A percentile compares a stretch with the other conserved stretches of the same genome.
Conservation (phyloP, 345 rosid species). For the Eucalyptus tenuipes region DNA sequence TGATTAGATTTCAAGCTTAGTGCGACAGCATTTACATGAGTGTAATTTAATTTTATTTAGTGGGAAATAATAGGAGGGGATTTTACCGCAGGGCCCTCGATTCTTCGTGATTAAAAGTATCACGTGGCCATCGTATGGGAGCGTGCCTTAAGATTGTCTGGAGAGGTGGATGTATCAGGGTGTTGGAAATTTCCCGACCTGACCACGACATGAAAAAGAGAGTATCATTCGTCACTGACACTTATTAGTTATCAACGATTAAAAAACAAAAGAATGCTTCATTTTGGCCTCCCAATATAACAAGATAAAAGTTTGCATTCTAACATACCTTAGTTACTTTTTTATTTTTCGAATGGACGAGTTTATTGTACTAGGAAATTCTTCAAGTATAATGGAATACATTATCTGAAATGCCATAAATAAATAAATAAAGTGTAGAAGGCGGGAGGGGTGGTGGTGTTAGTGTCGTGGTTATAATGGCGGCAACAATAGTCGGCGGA, state of each 20-base stretch:
- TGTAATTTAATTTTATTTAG: neutral
- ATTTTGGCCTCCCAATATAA: neutral
- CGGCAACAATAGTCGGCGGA: no score
- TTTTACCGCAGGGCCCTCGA: neutral
- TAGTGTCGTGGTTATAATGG: no score
- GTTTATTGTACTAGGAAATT: no score
- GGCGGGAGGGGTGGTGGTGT: no score
- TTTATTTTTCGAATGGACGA: no score
- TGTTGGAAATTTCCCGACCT: neutral
- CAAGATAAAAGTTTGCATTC: neutral
- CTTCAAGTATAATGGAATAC: no score
- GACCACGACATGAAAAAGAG: neutral
- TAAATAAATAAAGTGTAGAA: no score
- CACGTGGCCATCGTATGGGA: neutral
- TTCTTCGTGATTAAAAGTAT: neutral
- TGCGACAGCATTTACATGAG: neutral
- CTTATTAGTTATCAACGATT: neutral
- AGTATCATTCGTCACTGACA: neutral
- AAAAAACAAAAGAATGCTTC: neutral
- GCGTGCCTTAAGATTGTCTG: accelerated
- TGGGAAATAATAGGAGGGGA: neutral
- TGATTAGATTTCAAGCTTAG: neutral
- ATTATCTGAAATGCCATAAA: no score
- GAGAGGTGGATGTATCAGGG: accelerated
- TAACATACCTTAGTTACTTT: no score